Evolutionary conservation across 140 eudicot species (phyloP), one percentile per base, ranked within the genome.

Genomic region (Anethum foeniculum): DNA sequence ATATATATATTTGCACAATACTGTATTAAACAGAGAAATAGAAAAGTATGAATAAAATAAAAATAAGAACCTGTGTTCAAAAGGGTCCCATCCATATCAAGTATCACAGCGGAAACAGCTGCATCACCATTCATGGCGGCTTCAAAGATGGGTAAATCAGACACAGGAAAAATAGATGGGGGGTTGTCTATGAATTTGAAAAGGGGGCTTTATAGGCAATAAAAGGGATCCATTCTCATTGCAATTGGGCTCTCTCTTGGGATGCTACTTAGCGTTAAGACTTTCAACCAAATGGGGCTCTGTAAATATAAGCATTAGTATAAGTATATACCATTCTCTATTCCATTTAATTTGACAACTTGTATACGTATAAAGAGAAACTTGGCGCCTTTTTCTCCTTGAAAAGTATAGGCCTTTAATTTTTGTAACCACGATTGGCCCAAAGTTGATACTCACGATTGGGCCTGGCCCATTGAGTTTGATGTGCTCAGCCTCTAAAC

Each of bases 71-170:
- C 97, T 80, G 98, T 88, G 84, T 88, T 88, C 77, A 93, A 81
- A 85, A 93, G 94, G 79, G 98, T 93, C 21, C 97, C 98, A 79
- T 93, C 98, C 85, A 93, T 77, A 88, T 93, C 98, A 81, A 91
- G 85, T 79, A 91, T 89, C 52, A 91, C 89, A 58, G 97, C 93
- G 25, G 90, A 82, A 83, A 93, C 32, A 3, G 16, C 64, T 60
- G n/a, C 69, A 47, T 48, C 65, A 82, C 77, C 83, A 56, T 84
- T 78, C 90, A 86, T 84, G 13, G 81, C 62, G 68, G 68, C 12
- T 71, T 21, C 58, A 51, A 51, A 51, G 23, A 51, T 3, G 62
- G 18, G 60, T 5, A 0, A 52, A 52, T 16, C 60, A 52, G 9
- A 34, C 38, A 34, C 1, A 18, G 44, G 43, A 39, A 5, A 58